phyloP scores from a whole-genome alignment of 805 yeast species.

The Candida xyloterini region DNA sequence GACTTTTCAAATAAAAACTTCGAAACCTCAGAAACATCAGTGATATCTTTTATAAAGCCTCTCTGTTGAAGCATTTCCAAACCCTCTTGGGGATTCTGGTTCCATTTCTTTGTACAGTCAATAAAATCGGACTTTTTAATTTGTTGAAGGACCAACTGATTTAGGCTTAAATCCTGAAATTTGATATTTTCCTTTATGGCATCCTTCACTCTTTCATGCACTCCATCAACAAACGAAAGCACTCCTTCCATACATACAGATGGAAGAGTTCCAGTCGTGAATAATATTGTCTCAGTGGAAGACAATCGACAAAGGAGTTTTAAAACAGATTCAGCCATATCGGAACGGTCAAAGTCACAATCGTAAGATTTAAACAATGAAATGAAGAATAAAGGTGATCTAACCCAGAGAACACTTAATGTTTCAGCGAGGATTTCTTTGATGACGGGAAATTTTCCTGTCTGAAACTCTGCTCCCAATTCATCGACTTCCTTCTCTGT shows the following conservation, averaged over 20 bases:
- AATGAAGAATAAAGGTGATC: slow-evolving; percentile 75
- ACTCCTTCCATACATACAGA: slow-evolving; percentile 91
- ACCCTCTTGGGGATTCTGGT: slow-evolving; percentile 76
- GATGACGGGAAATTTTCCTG: slow-evolving; percentile 43
- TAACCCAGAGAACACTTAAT: slow-evolving; percentile 74
- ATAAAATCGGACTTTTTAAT: slow-evolving; percentile 71
- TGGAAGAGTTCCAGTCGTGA: slow-evolving; percentile 83
- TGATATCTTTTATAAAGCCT: slow-evolving; percentile 52
- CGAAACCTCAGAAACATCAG: slow-evolving; percentile 64
- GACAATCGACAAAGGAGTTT: slow-evolving; percentile 74
- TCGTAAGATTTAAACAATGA: slow-evolving; percentile 79
- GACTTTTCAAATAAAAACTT: slow-evolving; percentile 73
- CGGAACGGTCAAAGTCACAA: slow-evolving; percentile 84
- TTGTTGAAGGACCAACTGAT: slow-evolving; percentile 41
- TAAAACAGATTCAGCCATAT: slow-evolving; percentile 64
- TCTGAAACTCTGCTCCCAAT: slow-evolving; percentile 39
- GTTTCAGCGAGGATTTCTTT: slow-evolving; percentile 86
- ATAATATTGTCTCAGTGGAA: slow-evolving; percentile 77
- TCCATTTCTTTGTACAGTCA: slow-evolving; percentile 70
- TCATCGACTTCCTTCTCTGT: slow-evolving; percentile 29
- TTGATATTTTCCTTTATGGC: slow-evolving; percentile 27
- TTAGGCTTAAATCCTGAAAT: slow-evolving; percentile 18
- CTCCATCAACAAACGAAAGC: slow-evolving; percentile 62
- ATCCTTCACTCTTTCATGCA: slow-evolving; percentile 49
- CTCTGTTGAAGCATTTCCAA: slow-evolving; percentile 58